Base-by-base conservation (phyloP, 345 rosid genomes). In the Eucalyptus curtisii region DNA sequence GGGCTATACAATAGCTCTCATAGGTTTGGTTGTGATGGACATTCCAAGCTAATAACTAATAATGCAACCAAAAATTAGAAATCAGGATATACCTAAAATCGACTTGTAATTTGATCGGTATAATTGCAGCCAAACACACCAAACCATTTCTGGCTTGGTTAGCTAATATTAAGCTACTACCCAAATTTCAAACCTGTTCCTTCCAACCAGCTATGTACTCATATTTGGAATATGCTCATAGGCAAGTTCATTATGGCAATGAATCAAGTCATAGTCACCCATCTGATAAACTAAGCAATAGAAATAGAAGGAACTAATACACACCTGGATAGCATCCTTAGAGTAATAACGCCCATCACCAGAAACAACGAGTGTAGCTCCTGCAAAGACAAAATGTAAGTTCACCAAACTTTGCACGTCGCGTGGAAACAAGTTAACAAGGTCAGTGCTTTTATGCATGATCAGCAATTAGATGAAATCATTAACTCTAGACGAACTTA, bases 271-370 rank as follows among this genome's bases (percentile, higher is more conserved):
- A 76, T 40, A 3, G 47, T 20, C 82, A 40, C 84, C 84, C 84
- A 40, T 76, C 84, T 11, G 47, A 10, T 76, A 40, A 40, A 40
- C 84, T 76, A 37, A 76, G 47, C 30, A 20, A 40, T 40, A 11
- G 14, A 12, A 2, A 40, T 64, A 76, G 47, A 76, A 22, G 82
- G 5, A 76, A 76, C 40, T 20, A 42, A 84, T 31, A 85, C 71
- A 31, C 90, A 98, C 99, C 99, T 98, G 98, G 92, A 98, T 94
- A 86, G 99, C 99, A 90, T 96, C 98, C 93, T 94, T 94, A 24
- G 99, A 98, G 92, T 49, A 98, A 92, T 97, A 98, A 87, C 99
- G 98, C 59, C 99, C 99, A 94, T 98, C 99, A 89, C 99, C 99
- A 92, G 99, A 97, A 91, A 98, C 99, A 89, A 97, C 98, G 14